Evolutionary conservation across 1,284 basidiomycete genomes (phyloP).

Genomic region (Tilletia caries): DNA sequence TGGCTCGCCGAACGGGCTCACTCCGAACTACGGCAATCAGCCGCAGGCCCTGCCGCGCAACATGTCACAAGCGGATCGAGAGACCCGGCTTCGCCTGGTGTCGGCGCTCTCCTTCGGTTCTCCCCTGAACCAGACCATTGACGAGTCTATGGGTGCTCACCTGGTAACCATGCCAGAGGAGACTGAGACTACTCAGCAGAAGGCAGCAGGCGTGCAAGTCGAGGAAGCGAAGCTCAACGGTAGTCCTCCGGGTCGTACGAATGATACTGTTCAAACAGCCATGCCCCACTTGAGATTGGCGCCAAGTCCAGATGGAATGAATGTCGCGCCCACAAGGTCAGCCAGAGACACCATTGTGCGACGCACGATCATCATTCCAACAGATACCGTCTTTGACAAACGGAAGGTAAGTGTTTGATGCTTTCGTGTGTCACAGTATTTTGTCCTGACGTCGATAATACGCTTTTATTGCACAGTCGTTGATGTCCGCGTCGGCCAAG

Average conservation of each 20-base stretch:
- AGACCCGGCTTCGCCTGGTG: not conserved
- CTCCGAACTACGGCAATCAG: not conserved
- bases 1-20: too few relatives aligned
- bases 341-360: constrained; percentile 42
- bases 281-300: too few relatives aligned
- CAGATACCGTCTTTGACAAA: constrained; percentile 24
- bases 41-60: not conserved
- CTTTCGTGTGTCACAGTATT: not conserved
- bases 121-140: constrained; percentile 8
- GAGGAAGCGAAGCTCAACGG: not conserved
- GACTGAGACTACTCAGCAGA: not conserved
- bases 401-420: constrained; percentile 18
- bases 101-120: constrained; percentile 6
- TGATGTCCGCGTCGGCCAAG: constrained; percentile 21
- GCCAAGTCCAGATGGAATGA: not conserved
- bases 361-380: constrained; percentile 43
- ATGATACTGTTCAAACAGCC: too few relatives aligned
- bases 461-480: constrained; percentile 10
- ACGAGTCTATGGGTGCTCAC: not conserved
- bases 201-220: not conserved
- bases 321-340: constrained; percentile 23
- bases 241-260: not conserved
- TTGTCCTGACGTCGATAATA: not conserved
- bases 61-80: constrained; percentile 10
- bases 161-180: not conserved